Conservation (phyloP, 2,329 filamentous ascomycete species). For the Lecanosticta acicola region DNA sequence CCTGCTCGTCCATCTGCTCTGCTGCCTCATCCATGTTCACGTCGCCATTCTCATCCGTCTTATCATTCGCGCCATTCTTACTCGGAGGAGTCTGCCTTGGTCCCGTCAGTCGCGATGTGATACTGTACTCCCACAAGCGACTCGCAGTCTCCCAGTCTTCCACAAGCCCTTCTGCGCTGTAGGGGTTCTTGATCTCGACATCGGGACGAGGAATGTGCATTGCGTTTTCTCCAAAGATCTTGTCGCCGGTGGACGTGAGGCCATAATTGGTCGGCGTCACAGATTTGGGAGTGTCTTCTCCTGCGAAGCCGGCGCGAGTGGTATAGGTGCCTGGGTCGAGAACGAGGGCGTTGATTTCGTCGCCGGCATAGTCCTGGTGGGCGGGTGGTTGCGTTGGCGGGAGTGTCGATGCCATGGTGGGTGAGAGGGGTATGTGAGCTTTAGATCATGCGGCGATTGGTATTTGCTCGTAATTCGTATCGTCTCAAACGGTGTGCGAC, state of each 20-base stretch:
- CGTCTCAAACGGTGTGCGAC: too few relatives aligned
- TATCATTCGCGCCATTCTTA: slow-evolving; percentile 75
- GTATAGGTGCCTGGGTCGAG: slow-evolving; percentile 90
- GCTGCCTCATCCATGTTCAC: slow-evolving; percentile 53
- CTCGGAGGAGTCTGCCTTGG: slow-evolving; percentile 62
- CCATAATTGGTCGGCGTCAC: slow-evolving; percentile 89
- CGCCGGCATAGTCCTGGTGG: slow-evolving; percentile 34
- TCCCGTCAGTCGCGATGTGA: slow-evolving; percentile 81
- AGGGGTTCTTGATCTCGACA: slow-evolving; percentile 86
- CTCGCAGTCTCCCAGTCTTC: slow-evolving; percentile 94
- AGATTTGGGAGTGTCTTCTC: slow-evolving; percentile 94
- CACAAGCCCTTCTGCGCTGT: slow-evolving; percentile 80
- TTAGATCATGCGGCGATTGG: slow-evolving; percentile 1
- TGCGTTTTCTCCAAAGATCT: slow-evolving; percentile 83
- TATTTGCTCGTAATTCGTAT: slow-evolving; percentile 3
- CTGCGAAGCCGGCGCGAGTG: slow-evolving; percentile 90
- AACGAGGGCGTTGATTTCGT: slow-evolving; percentile 95
- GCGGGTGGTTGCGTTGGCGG: slow-evolving; percentile 29
- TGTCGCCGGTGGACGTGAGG: slow-evolving; percentile 46
- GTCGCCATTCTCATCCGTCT: slow-evolving; percentile 41
- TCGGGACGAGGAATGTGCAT: slow-evolving; percentile 69
- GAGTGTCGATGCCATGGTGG: slow-evolving; percentile 22
- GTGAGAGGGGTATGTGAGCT: background rate
- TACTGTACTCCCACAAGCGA: slow-evolving; percentile 86
- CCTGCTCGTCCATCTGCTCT: slow-evolving; percentile 51